These are phyloP conservation scores for Candida sanyaensis DNA, from an alignment of 1,139 yeast species.

Conservation along the genomic window DNA sequence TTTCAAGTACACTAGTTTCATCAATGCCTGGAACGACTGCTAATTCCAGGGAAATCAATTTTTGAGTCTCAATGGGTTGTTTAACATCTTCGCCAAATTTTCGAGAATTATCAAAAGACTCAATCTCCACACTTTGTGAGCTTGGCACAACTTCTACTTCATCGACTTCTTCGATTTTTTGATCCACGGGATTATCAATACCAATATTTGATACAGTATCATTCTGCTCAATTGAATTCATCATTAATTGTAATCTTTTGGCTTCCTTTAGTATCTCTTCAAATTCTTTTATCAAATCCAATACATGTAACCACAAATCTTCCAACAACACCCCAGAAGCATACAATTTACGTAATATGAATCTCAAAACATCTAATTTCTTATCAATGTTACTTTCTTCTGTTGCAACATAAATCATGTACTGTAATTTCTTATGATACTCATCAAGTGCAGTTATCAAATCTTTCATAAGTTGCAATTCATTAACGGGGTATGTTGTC, in stretches of 20 bases:
- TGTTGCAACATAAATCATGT: constrained; percentile 18
- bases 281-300: constrained; percentile 20
- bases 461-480: constrained; percentile 28
- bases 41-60: too few relatives aligned
- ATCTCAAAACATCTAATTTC: constrained; percentile 28
- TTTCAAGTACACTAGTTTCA: too few relatives aligned
- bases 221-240: not conserved
- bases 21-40: too few relatives aligned
- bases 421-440: constrained; percentile 13
- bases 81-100: too few relatives aligned
- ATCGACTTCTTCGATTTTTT: not conserved
- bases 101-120: too few relatives aligned
- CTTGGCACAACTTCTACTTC: too few relatives aligned
- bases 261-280: constrained; percentile 7
- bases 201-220: not conserved
- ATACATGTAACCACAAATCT: constrained; percentile 21
- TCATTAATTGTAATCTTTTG: not conserved
- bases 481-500: constrained; percentile 41
- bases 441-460: constrained; percentile 15
- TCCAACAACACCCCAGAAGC: constrained; percentile 33
- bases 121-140: too few relatives aligned
- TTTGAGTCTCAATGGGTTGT: too few relatives aligned
- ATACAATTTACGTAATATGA: constrained; percentile 33
- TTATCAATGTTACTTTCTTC: constrained; percentile 11
- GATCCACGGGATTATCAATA: not conserved